Percentiles rank a stretch among this genome's conserved stretches.
These are phyloP conservation scores for Volvox africanus DNA, from an alignment of 139 green algal genomes.

Conservation along the genomic window DNA sequence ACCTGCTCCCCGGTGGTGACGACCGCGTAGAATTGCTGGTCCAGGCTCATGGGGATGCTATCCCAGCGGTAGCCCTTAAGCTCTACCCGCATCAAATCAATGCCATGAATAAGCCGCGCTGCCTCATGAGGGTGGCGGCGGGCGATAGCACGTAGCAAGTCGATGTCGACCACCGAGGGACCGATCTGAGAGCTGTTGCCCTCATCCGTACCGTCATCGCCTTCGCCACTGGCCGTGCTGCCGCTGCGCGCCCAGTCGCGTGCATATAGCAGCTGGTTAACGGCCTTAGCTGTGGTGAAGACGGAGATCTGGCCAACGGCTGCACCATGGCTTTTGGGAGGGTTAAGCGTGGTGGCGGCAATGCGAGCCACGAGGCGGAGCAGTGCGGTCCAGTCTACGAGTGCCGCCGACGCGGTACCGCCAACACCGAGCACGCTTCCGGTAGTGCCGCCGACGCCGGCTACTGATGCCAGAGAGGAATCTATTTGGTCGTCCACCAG, in stretches of 20 bases:
- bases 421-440: not conserved
- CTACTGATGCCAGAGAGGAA: not conserved
- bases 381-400: constrained; percentile 31
- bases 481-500: constrained; percentile 14
- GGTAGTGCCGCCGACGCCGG: not conserved
- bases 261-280: constrained; percentile 44
- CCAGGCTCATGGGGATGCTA: constrained; percentile 40
- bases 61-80: constrained; percentile 28
- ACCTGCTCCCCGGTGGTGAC: not conserved
- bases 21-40: constrained; percentile 42
- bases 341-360: constrained; percentile 42
- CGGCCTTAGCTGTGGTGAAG: constrained; percentile 38
- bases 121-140: constrained; percentile 33
- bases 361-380: constrained; percentile 33
- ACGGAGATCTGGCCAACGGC: constrained; percentile 12
- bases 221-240: not conserved
- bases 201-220: not conserved
- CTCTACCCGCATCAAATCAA: constrained; percentile 30
- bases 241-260: constrained; percentile 13
- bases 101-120: constrained; percentile 30
- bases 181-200: not conserved
- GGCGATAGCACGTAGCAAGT: constrained; percentile 25
- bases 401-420: not conserved
- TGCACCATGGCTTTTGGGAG: not conserved
- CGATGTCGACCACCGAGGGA: constrained; percentile 23